These are phyloP conservation scores for Colletotrichum siamense DNA, from an alignment of 2,329 filamentous ascomycete genomes.

Conservation along the genomic window DNA sequence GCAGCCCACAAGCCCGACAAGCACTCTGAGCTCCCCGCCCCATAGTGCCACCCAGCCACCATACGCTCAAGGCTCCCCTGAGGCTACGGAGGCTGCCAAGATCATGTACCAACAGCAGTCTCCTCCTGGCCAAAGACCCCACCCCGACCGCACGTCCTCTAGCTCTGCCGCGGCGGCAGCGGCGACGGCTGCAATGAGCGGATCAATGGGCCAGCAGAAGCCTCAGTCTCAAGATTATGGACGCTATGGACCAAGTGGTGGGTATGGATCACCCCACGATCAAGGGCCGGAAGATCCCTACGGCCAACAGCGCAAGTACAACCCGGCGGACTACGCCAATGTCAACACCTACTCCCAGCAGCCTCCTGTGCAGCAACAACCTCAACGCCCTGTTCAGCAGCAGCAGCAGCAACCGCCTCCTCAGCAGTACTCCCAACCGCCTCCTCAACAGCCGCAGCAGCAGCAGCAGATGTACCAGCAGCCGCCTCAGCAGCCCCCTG, in stretches of 20 bases:
- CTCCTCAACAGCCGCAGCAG: slow-evolving; percentile 37
- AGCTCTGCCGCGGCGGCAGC: slow-evolving; percentile 60
- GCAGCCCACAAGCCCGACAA: slow-evolving; percentile 48
- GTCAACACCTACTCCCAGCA: slow-evolving; percentile 53
- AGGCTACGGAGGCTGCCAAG: slow-evolving; percentile 70
- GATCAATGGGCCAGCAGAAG: slow-evolving; percentile 41
- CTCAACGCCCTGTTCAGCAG: slow-evolving; percentile 37
- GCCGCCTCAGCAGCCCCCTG: slow-evolving; percentile 25
- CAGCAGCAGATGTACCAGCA: slow-evolving; percentile 32
- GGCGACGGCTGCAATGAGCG: slow-evolving; percentile 62
- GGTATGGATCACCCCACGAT: slow-evolving; percentile 27
- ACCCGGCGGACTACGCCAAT: slow-evolving; percentile 78
- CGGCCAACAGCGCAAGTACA: slow-evolving; percentile 69
- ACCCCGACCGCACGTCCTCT: slow-evolving; percentile 59
- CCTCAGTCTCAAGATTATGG: slow-evolving; percentile 34
- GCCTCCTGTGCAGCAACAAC: slow-evolving; percentile 32
- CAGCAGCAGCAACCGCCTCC: slow-evolving; percentile 37
- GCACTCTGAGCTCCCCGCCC: slow-evolving; percentile 36
- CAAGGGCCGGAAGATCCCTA: slow-evolving; percentile 34
- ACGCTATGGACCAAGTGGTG: slow-evolving; percentile 36
- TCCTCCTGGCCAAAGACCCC: slow-evolving; percentile 49
- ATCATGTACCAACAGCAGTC: slow-evolving; percentile 61
- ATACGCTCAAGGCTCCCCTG: slow-evolving; percentile 38
- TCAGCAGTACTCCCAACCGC: slow-evolving; percentile 35
- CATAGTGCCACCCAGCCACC: slow-evolving; percentile 23